Conservation (phyloP, 2,329 filamentous ascomycete genomes). For the Aspergillus quadricinctus region DNA sequence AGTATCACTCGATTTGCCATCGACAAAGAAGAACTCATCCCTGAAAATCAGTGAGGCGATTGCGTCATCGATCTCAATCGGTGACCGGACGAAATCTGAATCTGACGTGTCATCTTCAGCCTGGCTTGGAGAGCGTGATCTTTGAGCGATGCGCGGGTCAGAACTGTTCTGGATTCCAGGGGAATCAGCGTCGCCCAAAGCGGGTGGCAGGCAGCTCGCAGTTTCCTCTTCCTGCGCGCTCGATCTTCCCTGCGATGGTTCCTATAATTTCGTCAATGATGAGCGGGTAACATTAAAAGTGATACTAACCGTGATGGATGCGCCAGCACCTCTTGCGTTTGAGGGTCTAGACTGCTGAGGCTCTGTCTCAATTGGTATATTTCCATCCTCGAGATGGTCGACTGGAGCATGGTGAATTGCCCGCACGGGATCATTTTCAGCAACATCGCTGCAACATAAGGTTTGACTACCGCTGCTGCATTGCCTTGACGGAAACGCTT, state of each 20-base stretch:
- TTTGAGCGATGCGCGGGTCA: background rate
- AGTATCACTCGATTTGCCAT: conserved; percentile 22
- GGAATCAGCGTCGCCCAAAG: background rate
- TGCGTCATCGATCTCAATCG: conserved; percentile 19
- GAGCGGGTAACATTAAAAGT: background rate
- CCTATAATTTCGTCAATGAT: background rate
- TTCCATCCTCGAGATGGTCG: background rate
- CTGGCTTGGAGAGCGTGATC: conserved; percentile 2
- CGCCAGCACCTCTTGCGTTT: background rate
- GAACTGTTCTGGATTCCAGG: background rate
- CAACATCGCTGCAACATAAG: background rate
- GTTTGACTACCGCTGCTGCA: background rate
- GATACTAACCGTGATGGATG: background rate
- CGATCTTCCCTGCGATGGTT: background rate
- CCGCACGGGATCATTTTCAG: background rate
- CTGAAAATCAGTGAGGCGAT: conserved; percentile 13
- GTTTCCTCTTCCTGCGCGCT: background rate
- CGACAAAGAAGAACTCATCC: conserved; percentile 27
- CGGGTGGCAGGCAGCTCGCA: background rate
- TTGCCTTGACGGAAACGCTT: background rate
- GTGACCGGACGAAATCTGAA: conserved; percentile 17
- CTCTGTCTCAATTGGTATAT: background rate
- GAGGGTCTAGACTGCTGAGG: background rate
- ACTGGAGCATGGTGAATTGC: background rate
- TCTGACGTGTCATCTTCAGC: conserved; percentile 16